A percentile compares a stretch with the other conserved stretches of the same genome.
These are phyloP conservation scores for Sporothrix dimorphospora DNA, from an alignment of 2,329 filamentous ascomycete species.

Conservation along the genomic window DNA sequence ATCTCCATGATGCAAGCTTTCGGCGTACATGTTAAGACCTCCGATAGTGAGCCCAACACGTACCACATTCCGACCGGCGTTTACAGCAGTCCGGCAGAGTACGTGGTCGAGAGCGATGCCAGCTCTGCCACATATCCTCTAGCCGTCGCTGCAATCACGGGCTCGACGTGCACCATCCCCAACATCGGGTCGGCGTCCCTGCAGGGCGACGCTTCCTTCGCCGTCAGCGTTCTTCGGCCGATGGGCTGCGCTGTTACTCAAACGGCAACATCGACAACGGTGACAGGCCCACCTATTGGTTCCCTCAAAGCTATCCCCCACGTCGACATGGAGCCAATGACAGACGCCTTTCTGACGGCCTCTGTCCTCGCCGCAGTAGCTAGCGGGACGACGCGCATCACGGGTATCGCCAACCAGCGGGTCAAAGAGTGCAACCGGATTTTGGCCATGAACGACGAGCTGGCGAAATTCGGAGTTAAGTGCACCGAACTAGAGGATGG, in stretches of 20 bases:
- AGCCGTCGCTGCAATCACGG: constrained; percentile 91
- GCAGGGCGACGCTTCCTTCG: constrained; percentile 93
- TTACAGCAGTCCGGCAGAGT: constrained; percentile 83
- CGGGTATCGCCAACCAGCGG: constrained; percentile 94
- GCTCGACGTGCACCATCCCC: constrained; percentile 91
- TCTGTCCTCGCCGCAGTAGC: constrained; percentile 91
- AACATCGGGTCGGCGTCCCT: constrained; percentile 93
- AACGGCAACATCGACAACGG: constrained; percentile 82
- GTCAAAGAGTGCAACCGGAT: constrained; percentile 99
- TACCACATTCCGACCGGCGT: constrained; percentile 87
- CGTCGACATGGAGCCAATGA: constrained; percentile 99
- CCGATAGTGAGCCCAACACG: constrained; percentile 78
- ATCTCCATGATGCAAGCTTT: constrained; percentile 96
- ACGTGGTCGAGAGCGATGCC: constrained; percentile 93
- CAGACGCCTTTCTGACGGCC: constrained; percentile 94
- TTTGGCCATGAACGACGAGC: constrained; percentile 89
- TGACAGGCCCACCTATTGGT: constrained; percentile 81
- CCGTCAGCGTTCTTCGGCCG: constrained; percentile 81
- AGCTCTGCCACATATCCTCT: constrained; percentile 97
- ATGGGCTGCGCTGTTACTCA: constrained; percentile 95
- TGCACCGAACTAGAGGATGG: constrained; percentile 92
- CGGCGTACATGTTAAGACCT: constrained; percentile 78
- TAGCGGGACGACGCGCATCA: constrained; percentile 79
- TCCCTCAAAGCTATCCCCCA: constrained; percentile 73
- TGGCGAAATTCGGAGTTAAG: constrained; percentile 87